Evolutionary conservation across 1,139 yeast species (phyloP).

Genomic region (Debaryomyces nepalensis): DNA sequence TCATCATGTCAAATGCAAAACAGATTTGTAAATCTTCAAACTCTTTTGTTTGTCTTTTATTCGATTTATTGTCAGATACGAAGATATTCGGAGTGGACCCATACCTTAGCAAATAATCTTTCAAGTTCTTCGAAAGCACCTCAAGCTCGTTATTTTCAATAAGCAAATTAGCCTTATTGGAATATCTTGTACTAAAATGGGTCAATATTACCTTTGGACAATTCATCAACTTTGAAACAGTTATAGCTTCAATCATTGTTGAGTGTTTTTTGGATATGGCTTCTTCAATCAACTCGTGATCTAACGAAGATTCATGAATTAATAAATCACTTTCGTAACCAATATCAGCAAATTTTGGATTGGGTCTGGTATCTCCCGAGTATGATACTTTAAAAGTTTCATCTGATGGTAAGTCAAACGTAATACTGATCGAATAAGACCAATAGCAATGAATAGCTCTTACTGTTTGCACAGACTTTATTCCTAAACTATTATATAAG

Average conservation of each 20-base stretch:
- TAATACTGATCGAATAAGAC: conserved; percentile 75
- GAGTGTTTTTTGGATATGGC: conserved; percentile 85
- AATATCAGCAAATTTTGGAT: conserved; percentile 57
- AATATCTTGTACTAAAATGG: conserved; percentile 91
- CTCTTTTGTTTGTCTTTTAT: conserved; percentile 16
- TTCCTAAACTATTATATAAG: conserved; percentile 32
- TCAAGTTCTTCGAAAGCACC: conserved; percentile 27
- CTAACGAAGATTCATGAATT: conserved; percentile 93
- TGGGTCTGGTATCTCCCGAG: conserved; percentile 96
- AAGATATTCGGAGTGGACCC: conserved; percentile 34
- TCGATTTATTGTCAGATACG: conserved; percentile 18
- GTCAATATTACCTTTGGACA: conserved; percentile 77
- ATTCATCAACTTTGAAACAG: conserved; percentile 69
- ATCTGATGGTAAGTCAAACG: conserved; percentile 40
- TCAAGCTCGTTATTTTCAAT: conserved; percentile 29
- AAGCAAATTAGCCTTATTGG: conserved; percentile 59
- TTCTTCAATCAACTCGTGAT: conserved; percentile 76
- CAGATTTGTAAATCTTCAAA: conserved; percentile 41
- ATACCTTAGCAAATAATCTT: conserved; percentile 30
- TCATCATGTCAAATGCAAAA: conserved; percentile 50
- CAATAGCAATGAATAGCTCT: conserved; percentile 85
- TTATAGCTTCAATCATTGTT: conserved; percentile 87
- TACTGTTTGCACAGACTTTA: conserved; percentile 55
- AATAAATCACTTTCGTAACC: conserved; percentile 76
- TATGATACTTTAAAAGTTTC: conserved; percentile 72